A percentile compares a stretch with the other conserved stretches of the same genome.
Evolutionary conservation across 192 early-diverging fungal species (phyloP).

Genomic region (Backusella westeae): DNA sequence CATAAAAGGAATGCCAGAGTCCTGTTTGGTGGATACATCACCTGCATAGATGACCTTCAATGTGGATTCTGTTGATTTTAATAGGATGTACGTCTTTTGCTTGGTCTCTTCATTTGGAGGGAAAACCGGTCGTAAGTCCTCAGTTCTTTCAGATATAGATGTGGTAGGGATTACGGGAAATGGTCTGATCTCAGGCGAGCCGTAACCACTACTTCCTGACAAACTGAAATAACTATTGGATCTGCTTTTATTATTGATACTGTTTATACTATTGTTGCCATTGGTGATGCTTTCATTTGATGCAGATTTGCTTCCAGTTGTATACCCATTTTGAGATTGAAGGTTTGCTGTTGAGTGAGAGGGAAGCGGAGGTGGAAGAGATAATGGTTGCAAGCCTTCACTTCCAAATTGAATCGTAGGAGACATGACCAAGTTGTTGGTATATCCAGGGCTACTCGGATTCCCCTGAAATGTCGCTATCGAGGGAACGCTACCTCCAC

Average conservation of each 20-base stretch:
- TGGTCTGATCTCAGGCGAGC: not conserved
- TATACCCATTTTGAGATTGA: not conserved
- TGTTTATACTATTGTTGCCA: not conserved
- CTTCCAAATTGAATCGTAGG: not conserved
- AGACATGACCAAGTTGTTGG: not conserved
- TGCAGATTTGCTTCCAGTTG: not conserved
- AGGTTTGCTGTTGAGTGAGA: not conserved
- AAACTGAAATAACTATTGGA: not conserved
- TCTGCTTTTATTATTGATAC: not conserved
- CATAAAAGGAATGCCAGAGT: not conserved
- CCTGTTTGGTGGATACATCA: slow-evolving; percentile 11
- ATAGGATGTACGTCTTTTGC: not conserved
- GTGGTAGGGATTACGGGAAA: not conserved
- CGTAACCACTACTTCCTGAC: not conserved
- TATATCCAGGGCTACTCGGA: not conserved
- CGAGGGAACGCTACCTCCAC: not conserved
- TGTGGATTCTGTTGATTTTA: not conserved
- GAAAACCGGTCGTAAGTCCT: not conserved
- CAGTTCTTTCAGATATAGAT: not conserved
- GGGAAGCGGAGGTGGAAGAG: not conserved
- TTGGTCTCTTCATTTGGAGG: not conserved
- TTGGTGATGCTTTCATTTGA: not conserved
- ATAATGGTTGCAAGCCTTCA: not conserved
- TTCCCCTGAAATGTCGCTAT: not conserved
- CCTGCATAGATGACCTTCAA: slow-evolving; percentile 26